Evolutionary conservation across 495 filamentous ascomycete genomes (phyloP), one percentile per base, ranked within the genome.

Genomic region (Penicillium chermesinum): DNA sequence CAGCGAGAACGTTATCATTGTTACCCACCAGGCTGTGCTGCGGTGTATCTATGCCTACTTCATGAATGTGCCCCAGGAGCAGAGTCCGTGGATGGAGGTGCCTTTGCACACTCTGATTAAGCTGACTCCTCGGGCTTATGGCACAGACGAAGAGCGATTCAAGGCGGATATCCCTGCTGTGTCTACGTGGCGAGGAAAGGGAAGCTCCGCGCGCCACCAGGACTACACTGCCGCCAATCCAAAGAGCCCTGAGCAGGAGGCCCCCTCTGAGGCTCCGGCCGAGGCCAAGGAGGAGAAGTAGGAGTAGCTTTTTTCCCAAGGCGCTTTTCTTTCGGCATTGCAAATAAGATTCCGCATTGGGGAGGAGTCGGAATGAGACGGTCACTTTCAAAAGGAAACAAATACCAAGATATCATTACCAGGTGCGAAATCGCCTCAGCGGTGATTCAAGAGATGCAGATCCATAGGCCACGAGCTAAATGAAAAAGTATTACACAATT

Each of bases 11-110:
- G 95, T 98, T 52, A 85, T 98, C 46, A 96, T 98, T 59, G 90
- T 98, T 38, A 96, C 93, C 5, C 93, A 98, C 65, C 93, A 98
- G 65, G 93, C 93, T 2, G 91, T 98, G 17, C 74, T 98, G 46
- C 81, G 93, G 43, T 98, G 93, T 70, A 96, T 98, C 54, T 97
- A 97, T 61, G 86, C 93, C 7, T 98, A 98, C 63, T 98, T 96
- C 67, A 95, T 96, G 86, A 94, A 96, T 55, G 84, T 91, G 38
- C 84, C 87, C 16, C 91, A 96, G 67, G 88, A 93, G 58, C 76
- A 85, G 62, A 89, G 84, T 44, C 93, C 93, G n/a, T 98, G 93
- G 93, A 94, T 97, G 83, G 89, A 87, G 53, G 87, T 91, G 3
- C 93, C 93, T 3, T 78, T 98, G 37, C 93, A 98, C 65, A 95